phyloP scores from a whole-genome alignment of 805 yeast species.

The Myxozyma monticola region DNA sequence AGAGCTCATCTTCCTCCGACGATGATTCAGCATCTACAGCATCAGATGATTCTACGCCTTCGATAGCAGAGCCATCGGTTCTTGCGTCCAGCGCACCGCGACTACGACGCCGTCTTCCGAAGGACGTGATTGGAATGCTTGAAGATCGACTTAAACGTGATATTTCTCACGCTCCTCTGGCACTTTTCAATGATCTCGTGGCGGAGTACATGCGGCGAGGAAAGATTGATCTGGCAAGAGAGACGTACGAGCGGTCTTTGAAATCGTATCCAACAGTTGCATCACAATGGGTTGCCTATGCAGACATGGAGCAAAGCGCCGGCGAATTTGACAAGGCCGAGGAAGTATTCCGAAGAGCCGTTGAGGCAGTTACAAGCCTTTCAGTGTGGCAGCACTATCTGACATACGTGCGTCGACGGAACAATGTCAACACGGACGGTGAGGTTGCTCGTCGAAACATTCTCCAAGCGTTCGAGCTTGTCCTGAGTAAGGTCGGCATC shows the following conservation, averaged over 20 bases:
- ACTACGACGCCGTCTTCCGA: conserved; percentile 37
- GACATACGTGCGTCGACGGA: conserved; percentile 67
- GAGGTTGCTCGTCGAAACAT: conserved; percentile 74
- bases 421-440: conserved; percentile 70
- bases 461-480: conserved; percentile 80
- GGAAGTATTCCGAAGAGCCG: conserved; percentile 53
- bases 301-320: conserved; percentile 60
- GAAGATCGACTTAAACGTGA: conserved; percentile 42
- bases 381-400: conserved; percentile 68
- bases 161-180: conserved; percentile 9
- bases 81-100: conserved; percentile 12
- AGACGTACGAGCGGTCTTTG: conserved; percentile 61
- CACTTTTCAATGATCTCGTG: conserved; percentile 16
- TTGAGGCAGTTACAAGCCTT: conserved; percentile 15
- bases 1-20: conserved; percentile 1
- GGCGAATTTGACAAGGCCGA: conserved; percentile 70
- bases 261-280: conserved; percentile 50
- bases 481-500: conserved; percentile 71
- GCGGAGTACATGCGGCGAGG: conserved; percentile 52
- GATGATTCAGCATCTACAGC: conserved; percentile 9
- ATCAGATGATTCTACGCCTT: conserved; percentile 7
- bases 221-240: conserved; percentile 58
- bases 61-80: conserved; percentile 13
- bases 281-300: conserved; percentile 72
- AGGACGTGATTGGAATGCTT: conserved; percentile 59